phyloP scores from a whole-genome alignment of 805 yeast species.

The Starmerella gropengiesseri region DNA sequence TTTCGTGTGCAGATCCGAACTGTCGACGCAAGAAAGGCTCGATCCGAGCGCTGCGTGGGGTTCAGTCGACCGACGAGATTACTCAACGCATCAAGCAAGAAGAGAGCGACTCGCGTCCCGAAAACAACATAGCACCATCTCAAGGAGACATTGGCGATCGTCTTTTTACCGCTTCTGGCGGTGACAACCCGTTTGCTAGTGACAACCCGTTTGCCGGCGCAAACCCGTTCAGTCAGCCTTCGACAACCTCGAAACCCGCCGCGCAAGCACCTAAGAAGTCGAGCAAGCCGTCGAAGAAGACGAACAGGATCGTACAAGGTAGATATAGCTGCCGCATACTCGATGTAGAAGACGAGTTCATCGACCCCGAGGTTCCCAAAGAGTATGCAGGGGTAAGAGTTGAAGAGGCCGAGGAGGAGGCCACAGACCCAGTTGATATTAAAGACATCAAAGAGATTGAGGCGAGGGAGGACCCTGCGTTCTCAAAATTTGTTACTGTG shows the following conservation, averaged over 20 bases:
- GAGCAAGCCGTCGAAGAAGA: background rate
- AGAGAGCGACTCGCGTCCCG: slow-evolving; percentile 36
- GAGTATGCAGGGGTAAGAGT: slow-evolving; percentile 31
- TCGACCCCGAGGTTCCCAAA: slow-evolving; percentile 37
- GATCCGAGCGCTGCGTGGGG: slow-evolving; percentile 66
- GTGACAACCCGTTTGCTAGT: background rate
- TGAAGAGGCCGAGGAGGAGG: slow-evolving; percentile 28
- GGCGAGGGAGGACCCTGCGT: slow-evolving; percentile 44
- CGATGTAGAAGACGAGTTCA: slow-evolving; percentile 61
- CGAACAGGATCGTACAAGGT: slow-evolving; percentile 31
- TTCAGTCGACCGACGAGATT: slow-evolving; percentile 45
- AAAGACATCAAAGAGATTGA: slow-evolving; percentile 31
- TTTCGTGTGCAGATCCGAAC: slow-evolving; percentile 51
- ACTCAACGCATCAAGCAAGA: slow-evolving; percentile 30
- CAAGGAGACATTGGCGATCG: slow-evolving; percentile 18
- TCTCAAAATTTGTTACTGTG: slow-evolving; percentile 64
- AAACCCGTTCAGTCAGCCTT: slow-evolving; percentile 23
- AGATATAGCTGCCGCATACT: slow-evolving; percentile 55
- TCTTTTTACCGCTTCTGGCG: slow-evolving; percentile 10
- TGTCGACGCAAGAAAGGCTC: slow-evolving; percentile 67
- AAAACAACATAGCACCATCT: slow-evolving; percentile 27
- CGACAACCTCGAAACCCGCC: slow-evolving; percentile 14
- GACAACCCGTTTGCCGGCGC: slow-evolving; percentile 6
- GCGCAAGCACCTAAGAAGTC: background rate
- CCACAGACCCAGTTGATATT: slow-evolving; percentile 10